phyloP scores from a whole-genome alignment of 352 stramenopile species.

The Globisporangium carolinianum region DNA sequence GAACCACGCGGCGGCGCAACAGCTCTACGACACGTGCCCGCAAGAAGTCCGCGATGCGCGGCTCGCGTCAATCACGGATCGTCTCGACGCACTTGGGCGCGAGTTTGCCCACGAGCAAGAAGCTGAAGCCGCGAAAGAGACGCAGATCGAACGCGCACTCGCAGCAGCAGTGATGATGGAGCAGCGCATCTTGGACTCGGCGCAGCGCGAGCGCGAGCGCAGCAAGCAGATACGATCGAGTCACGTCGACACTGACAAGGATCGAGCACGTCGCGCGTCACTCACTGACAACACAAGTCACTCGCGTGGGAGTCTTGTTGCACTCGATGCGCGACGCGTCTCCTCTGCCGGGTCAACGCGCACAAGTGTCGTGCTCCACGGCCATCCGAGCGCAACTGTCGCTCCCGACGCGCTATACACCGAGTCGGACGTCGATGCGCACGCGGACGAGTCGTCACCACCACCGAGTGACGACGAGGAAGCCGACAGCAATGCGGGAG shows the following conservation, averaged over 20 bases:
- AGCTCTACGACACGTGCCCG: conserved; percentile 43
- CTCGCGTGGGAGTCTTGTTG: background rate
- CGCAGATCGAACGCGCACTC: conserved; percentile 15
- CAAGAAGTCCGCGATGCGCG: conserved; percentile 40
- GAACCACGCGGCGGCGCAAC: conserved; percentile 42
- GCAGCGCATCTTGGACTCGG: conserved; percentile 24
- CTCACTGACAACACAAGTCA: background rate
- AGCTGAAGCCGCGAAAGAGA: conserved; percentile 16
- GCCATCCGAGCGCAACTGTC: background rate
- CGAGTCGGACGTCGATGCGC: background rate
- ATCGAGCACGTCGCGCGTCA: conserved; percentile 1
- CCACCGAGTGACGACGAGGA: background rate
- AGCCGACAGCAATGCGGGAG: background rate
- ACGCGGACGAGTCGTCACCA: background rate
- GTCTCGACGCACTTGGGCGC: conserved; percentile 29
- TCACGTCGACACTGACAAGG: background rate
- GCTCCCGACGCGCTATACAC: background rate
- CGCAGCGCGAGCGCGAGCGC: conserved; percentile 12
- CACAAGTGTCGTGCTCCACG: background rate
- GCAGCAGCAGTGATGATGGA: conserved; percentile 22
- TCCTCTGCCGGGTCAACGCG: conserved; percentile 11
- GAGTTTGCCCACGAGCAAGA: conserved; percentile 24
- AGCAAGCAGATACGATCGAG: background rate
- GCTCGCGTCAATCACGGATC: conserved; percentile 33
- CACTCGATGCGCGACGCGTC: conserved; percentile 2